Evolutionary conservation across 495 filamentous ascomycete species (phyloP).

Genomic region (Parathielavia hyrcaniae): DNA sequence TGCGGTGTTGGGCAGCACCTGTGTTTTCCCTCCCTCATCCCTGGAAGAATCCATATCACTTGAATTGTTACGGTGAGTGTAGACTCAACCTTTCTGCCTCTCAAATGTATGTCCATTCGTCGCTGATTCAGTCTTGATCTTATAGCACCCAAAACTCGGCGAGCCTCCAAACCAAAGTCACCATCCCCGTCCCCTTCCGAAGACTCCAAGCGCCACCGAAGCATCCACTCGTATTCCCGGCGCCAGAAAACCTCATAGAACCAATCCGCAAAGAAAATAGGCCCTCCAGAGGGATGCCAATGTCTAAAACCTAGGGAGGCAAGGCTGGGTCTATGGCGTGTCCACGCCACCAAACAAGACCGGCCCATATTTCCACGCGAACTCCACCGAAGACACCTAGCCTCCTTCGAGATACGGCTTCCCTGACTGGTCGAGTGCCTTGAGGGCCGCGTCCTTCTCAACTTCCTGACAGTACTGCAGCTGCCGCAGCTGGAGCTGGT

Average conservation of each 20-base stretch:
- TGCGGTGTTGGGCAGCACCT: too few relatives aligned
- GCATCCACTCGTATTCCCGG: not conserved
- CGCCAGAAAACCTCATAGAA: not conserved
- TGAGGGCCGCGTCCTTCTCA: not conserved
- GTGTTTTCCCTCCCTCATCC: not conserved
- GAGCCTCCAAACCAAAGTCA: not conserved
- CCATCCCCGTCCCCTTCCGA: not conserved
- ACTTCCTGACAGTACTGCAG: not conserved
- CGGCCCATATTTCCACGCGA: not conserved
- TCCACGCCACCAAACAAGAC: not conserved
- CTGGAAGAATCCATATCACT: not conserved
- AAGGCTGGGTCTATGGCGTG: too few relatives aligned
- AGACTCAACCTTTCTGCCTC: not conserved
- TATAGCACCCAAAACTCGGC: not conserved
- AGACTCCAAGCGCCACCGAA: not conserved
- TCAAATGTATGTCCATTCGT: not conserved
- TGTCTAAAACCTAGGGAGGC: not conserved
- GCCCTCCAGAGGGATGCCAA: not conserved
- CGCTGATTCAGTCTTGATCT: not conserved
- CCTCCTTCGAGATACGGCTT: not conserved
- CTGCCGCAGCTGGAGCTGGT: constrained; percentile 1
- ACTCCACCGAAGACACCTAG: constrained; percentile 5
- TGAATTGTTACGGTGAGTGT: not conserved
- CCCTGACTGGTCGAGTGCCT: not conserved
- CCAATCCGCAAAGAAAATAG: not conserved